A percentile compares a stretch with the other conserved stretches of the same genome.
Evolutionary conservation across 805 yeast genomes (phyloP).

Genomic region (Zygosaccharomyces bisporus): DNA sequence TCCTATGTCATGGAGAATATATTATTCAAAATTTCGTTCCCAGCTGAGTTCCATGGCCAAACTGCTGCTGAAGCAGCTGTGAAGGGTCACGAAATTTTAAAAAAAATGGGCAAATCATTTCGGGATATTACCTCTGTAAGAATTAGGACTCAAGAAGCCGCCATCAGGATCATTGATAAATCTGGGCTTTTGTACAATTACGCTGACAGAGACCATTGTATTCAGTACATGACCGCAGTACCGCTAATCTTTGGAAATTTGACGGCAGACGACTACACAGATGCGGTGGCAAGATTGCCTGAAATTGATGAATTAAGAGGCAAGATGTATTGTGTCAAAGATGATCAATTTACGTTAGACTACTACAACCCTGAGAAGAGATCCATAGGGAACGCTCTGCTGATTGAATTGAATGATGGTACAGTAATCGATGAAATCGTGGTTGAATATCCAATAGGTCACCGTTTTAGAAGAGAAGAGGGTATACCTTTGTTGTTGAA

Average conservation of each 20-base stretch:
- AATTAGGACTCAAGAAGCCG: constrained; percentile 59
- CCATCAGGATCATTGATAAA: constrained; percentile 56
- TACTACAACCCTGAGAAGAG: constrained; percentile 57
- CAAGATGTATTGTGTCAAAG: constrained; percentile 54
- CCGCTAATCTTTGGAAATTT: constrained; percentile 53
- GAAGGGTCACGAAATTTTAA: constrained; percentile 39
- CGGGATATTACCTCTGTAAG: constrained; percentile 48
- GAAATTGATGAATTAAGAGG: constrained; percentile 49
- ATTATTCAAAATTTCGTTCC: constrained; percentile 57
- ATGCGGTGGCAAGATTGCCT: constrained; percentile 48
- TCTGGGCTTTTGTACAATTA: constrained; percentile 57
- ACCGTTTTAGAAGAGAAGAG: constrained; percentile 54
- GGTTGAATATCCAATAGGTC: constrained; percentile 58
- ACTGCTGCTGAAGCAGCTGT: constrained; percentile 60
- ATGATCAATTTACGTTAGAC: constrained; percentile 45
- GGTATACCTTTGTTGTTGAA: constrained; percentile 51
- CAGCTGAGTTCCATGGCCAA: constrained; percentile 65
- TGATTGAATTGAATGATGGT: constrained; percentile 51
- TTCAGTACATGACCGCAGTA: constrained; percentile 59
- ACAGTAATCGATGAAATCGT: constrained; percentile 48
- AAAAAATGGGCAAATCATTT: constrained; percentile 40
- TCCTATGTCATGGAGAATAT: constrained; percentile 63
- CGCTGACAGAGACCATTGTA: constrained; percentile 64
- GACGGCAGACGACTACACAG: constrained; percentile 56
- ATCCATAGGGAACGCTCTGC: constrained; percentile 53